Percentiles rank a stretch among this genome's conserved stretches.
These are phyloP conservation scores for Leccinum subtestaceum DNA, from an alignment of 768 basidiomycete genomes.

Conservation along the genomic window DNA sequence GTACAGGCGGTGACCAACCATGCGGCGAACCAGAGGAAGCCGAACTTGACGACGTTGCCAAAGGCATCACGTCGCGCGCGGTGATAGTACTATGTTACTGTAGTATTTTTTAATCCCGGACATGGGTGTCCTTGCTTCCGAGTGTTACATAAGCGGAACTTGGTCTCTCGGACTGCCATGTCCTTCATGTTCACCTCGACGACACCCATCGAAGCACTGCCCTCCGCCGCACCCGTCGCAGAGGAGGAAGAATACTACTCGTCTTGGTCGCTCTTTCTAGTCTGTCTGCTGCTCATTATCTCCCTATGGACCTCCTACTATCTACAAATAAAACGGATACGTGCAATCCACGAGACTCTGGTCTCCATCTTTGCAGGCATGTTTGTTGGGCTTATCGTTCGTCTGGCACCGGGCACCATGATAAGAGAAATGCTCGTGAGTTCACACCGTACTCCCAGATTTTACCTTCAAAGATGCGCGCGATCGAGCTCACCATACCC, in stretches of 20 bases:
- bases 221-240: constrained; percentile 39
- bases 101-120: neutral
- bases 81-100: neutral
- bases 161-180: constrained; percentile 26
- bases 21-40: constrained; percentile 12
- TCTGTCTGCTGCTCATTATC: constrained; percentile 87
- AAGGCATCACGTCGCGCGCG: constrained; percentile 18
- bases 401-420: constrained; percentile 88
- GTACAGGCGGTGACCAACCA: constrained; percentile 3
- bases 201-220: constrained; percentile 24
- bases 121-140: neutral
- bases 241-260: constrained; percentile 91
- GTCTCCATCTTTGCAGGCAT: constrained; percentile 96
- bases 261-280: constrained; percentile 91
- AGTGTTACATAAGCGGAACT: constrained; percentile 19
- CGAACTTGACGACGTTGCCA: constrained; percentile 24
- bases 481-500: constrained; percentile 9
- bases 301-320: constrained; percentile 98
- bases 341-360: constrained; percentile 93
- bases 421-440: constrained; percentile 97
- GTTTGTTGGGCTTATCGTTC: constrained; percentile 88
- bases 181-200: constrained; percentile 37
- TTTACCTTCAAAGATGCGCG: neutral
- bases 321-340: constrained; percentile 93
- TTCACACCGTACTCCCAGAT: constrained; percentile 7